phyloP scores from a whole-genome alignment of 352 stramenopile genomes.

The Globisporangium barbulae region DNA sequence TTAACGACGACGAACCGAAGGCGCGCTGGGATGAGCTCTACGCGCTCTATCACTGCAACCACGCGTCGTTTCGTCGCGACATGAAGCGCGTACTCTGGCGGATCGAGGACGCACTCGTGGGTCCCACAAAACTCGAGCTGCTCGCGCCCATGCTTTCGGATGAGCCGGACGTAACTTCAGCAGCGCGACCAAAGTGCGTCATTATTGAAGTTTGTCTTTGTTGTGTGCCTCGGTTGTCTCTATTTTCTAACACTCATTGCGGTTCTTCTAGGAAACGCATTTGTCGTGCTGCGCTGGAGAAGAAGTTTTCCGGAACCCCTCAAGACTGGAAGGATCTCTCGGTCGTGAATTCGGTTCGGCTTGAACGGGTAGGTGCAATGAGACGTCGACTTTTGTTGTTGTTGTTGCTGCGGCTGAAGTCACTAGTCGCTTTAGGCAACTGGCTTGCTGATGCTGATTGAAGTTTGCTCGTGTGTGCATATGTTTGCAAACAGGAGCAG shows the following conservation, averaged over 20 bases:
- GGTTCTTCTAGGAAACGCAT: constrained; percentile 6
- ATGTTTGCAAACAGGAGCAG: neutral
- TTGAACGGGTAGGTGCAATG: neutral
- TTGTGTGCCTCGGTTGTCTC: constrained; percentile 2
- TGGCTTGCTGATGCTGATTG: neutral
- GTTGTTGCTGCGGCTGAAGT: neutral
- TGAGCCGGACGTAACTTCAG: neutral
- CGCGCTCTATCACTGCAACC: constrained; percentile 32
- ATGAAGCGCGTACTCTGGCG: constrained; percentile 54
- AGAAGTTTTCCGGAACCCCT: constrained; percentile 23
- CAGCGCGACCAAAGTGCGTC: constrained; percentile 9
- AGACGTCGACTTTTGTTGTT: neutral
- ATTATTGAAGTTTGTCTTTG: neutral
- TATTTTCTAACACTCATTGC: neutral
- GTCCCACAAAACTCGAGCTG: constrained; percentile 52
- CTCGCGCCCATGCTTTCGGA: constrained; percentile 43
- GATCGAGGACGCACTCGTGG: constrained; percentile 50
- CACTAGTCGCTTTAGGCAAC: neutral
- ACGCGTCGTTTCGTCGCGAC: constrained; percentile 57
- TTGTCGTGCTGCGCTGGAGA: constrained; percentile 29
- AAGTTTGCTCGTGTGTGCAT: neutral
- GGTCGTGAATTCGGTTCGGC: constrained; percentile 26
- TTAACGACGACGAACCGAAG: constrained; percentile 61
- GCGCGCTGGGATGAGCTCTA: constrained; percentile 53
- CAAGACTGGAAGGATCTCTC: constrained; percentile 38